Evolutionary conservation across 108 stramenopile genomes (phyloP).

Genomic region (Schizochytrium sp.): DNA sequence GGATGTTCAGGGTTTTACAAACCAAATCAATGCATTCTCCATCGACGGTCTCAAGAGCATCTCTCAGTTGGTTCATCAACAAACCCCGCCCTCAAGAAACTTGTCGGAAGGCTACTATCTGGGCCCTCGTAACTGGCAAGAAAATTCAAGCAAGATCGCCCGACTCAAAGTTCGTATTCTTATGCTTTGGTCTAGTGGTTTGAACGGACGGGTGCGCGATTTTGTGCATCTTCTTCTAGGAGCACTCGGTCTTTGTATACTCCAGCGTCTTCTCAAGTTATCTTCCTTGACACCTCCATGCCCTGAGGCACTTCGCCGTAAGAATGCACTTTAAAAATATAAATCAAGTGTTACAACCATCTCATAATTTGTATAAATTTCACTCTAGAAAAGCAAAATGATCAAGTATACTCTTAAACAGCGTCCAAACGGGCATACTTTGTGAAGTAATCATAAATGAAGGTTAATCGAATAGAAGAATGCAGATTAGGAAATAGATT

Average conservation of each 20-base stretch:
- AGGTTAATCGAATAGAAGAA: too few relatives aligned
- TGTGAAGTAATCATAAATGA: too few relatives aligned
- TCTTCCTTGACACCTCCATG: too few relatives aligned
- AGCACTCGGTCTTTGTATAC: not conserved
- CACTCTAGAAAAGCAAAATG: too few relatives aligned
- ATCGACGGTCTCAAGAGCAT: conserved; percentile 74
- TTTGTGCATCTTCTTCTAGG: not conserved
- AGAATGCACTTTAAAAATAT: too few relatives aligned
- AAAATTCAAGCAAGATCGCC: not conserved
- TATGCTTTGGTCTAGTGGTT: conserved; percentile 16
- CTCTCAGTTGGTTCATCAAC: conserved; percentile 61
- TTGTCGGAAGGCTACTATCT: not conserved
- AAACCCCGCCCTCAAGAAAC: not conserved
- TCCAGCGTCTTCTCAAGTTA: too few relatives aligned
- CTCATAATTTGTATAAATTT: too few relatives aligned
- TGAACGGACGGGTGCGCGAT: not conserved
- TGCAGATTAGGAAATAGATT: too few relatives aligned
- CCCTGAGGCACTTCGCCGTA: too few relatives aligned
- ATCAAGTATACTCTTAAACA: too few relatives aligned
- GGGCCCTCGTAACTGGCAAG: not conserved
- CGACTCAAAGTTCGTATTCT: not conserved
- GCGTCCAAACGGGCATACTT: too few relatives aligned
- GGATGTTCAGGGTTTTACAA: conserved; percentile 68
- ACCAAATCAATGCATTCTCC: conserved; percentile 72
- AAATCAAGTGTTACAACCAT: too few relatives aligned